Evolutionary conservation across 2,329 filamentous ascomycete species (phyloP).

Genomic region (Pseudohalonectria lignicola): DNA sequence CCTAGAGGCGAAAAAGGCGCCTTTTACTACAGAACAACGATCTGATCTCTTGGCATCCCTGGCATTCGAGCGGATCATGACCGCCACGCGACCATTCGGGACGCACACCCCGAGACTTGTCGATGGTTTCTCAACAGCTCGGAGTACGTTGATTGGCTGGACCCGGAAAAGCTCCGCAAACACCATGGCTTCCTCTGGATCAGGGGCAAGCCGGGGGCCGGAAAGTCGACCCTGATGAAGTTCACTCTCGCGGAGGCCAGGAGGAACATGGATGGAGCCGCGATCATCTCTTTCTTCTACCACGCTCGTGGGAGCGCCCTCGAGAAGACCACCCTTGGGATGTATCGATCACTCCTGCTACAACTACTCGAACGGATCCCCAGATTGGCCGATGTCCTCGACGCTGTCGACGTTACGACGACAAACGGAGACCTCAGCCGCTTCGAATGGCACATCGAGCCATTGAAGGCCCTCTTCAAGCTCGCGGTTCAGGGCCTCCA

Average conservation of each 20-base stretch:
- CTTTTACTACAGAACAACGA: too few species aligned
- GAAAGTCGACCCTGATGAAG: conserved; percentile 33
- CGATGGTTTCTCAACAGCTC: conserved; percentile 11
- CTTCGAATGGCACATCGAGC: conserved; percentile 5
- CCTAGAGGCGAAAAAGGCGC: too few species aligned
- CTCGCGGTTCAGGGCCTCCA: conserved; percentile 6
- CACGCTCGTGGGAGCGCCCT: conserved; percentile 28
- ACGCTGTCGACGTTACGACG: too few species aligned
- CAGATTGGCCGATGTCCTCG: too few species aligned
- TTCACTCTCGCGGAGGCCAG: conserved; percentile 13
- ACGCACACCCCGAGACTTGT: background rate
- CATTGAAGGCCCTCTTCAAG: conserved; percentile 6
- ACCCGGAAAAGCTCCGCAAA: conserved; percentile 10
- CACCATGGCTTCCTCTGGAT: conserved; percentile 30
- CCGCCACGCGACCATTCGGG: background rate
- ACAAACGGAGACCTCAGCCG: too few species aligned
- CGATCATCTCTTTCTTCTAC: conserved; percentile 31
- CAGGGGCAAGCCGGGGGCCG: conserved; percentile 27
- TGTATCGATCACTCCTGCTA: conserved; percentile 34
- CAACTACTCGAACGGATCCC: too few species aligned
- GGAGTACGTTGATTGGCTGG: conserved; percentile 20
- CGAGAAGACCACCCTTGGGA: conserved; percentile 29
- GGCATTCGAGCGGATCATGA: too few species aligned
- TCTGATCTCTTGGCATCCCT: too few species aligned
- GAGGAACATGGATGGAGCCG: background rate